phyloP scores from a whole-genome alignment of 2,329 filamentous ascomycete species.

The Cladosporium sp. region DNA sequence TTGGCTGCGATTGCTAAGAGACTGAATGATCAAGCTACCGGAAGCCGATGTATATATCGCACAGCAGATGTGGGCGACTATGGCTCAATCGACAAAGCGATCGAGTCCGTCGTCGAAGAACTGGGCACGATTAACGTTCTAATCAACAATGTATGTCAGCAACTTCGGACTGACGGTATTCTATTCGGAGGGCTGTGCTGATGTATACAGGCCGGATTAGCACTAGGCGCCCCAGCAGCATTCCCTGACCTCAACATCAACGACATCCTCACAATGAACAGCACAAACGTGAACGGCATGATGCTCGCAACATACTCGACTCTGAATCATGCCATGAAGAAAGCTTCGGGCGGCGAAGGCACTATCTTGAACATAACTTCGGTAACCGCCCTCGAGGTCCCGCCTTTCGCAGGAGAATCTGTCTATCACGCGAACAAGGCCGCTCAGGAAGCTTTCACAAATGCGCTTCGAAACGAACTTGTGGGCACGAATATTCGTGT shows the following conservation, averaged over 20 bases:
- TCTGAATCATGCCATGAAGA: conserved; percentile 46
- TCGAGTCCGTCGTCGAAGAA: conserved; percentile 36
- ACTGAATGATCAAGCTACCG: not conserved
- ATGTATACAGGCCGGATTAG: conserved; percentile 42
- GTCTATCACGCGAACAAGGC: conserved; percentile 53
- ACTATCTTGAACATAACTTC: conserved; percentile 53
- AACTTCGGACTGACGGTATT: no score
- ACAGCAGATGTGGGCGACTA: conserved; percentile 38
- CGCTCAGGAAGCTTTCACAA: conserved; percentile 51
- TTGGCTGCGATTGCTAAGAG: not conserved
- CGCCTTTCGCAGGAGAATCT: conserved; percentile 51
- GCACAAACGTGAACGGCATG: conserved; percentile 51
- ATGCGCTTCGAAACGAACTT: conserved; percentile 52
- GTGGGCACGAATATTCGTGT: conserved; percentile 49
- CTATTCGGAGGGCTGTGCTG: no score
- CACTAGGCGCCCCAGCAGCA: conserved; percentile 46
- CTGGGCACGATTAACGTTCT: conserved; percentile 46
- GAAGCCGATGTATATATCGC: conserved; percentile 29
- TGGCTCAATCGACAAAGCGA: conserved; percentile 35
- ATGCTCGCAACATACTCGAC: conserved; percentile 50
- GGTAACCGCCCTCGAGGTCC: conserved; percentile 49
- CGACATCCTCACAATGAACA: conserved; percentile 46
- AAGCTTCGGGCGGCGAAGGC: conserved; percentile 26
- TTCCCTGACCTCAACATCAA: conserved; percentile 46
- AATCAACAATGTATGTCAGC: conserved; percentile 43